phyloP scores from a whole-genome alignment of 306 rosid genomes.

The Dalbergia cochinchinensis region DNA sequence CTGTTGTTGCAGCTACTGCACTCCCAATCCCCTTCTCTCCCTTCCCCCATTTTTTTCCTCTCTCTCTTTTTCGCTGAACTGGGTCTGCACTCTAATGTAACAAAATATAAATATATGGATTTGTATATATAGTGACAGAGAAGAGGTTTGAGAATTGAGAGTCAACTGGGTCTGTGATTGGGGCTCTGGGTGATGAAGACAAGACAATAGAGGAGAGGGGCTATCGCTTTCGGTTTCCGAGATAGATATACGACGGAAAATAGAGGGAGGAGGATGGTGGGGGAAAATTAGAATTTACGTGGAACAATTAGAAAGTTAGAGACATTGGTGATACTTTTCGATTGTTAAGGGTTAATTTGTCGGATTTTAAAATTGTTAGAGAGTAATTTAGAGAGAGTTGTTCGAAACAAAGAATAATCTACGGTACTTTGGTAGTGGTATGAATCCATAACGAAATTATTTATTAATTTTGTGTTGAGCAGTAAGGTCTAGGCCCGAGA shows the following conservation, averaged over 20 bases:
- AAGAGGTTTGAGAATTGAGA: background rate
- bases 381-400: too few relatives aligned
- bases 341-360: too few relatives aligned
- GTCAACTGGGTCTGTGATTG: background rate
- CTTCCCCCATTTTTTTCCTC: conserved; percentile 66
- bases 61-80: conserved; percentile 28
- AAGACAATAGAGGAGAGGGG: background rate
- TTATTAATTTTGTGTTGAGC: too few relatives aligned
- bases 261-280: background rate
- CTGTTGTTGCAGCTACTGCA: conserved; percentile 87
- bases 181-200: background rate
- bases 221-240: background rate
- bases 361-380: too few relatives aligned
- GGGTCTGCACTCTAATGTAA: background rate
- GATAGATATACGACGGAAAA: background rate
- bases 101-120: too few relatives aligned
- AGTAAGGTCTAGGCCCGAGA: too few relatives aligned
- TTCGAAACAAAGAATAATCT: too few relatives aligned
- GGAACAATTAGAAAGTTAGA: too few relatives aligned
- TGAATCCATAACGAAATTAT: too few relatives aligned
- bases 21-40: conserved; percentile 98
- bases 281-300: too few relatives aligned
- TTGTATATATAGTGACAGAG: background rate
- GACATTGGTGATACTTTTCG: too few relatives aligned
- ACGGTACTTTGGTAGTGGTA: too few relatives aligned